Percentiles rank a stretch among this genome's conserved stretches.
Evolutionary conservation across 2,329 filamentous ascomycete species (phyloP).

Genomic region (Xenoacremonium recifei): DNA sequence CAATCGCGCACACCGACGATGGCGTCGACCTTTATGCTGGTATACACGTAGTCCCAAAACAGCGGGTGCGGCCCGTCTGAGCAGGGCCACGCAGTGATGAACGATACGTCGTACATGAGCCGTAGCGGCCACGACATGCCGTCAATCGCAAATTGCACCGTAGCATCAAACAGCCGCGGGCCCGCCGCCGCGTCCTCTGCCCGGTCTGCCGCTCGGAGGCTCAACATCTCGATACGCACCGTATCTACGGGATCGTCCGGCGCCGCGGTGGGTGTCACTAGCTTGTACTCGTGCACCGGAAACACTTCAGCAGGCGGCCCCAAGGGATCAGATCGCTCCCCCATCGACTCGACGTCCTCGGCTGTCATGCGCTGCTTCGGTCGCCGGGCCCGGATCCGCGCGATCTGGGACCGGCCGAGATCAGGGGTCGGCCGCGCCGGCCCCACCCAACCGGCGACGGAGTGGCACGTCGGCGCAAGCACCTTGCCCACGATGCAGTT

Average conservation of each 20-base stretch:
- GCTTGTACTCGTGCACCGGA: slow-evolving; percentile 65
- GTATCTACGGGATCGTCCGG: slow-evolving; percentile 59
- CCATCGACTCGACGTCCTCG: slow-evolving; percentile 65
- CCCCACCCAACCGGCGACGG: slow-evolving; percentile 72
- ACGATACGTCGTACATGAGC: slow-evolving; percentile 64
- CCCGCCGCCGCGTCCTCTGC: slow-evolving; percentile 23
- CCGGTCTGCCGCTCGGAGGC: slow-evolving; percentile 49
- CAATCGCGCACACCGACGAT: slow-evolving; percentile 66
- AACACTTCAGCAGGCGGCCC: slow-evolving; percentile 62
- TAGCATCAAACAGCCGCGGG: slow-evolving; percentile 57
- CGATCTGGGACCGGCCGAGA: slow-evolving; percentile 67
- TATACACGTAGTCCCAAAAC: slow-evolving; percentile 69
- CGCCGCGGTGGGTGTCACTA: slow-evolving; percentile 54
- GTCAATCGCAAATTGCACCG: slow-evolving; percentile 62
- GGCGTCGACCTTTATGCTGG: slow-evolving; percentile 59
- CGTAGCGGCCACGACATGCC: slow-evolving; percentile 62
- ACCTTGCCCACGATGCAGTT: slow-evolving; percentile 74
- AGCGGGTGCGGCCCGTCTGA: slow-evolving; percentile 63
- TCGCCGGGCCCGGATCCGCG: slow-evolving; percentile 61
- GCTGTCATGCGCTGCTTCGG: slow-evolving; percentile 56
- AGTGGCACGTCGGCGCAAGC: slow-evolving; percentile 67
- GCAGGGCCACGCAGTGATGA: slow-evolving; percentile 65
- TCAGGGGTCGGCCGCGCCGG: slow-evolving; percentile 68
- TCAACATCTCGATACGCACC: slow-evolving; percentile 68
- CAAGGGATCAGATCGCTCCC: slow-evolving; percentile 65